Percentiles rank a stretch among this genome's conserved stretches.
phyloP scores from a whole-genome alignment of 2,329 filamentous ascomycete species.

The Ceratocystis eucalypticola region DNA sequence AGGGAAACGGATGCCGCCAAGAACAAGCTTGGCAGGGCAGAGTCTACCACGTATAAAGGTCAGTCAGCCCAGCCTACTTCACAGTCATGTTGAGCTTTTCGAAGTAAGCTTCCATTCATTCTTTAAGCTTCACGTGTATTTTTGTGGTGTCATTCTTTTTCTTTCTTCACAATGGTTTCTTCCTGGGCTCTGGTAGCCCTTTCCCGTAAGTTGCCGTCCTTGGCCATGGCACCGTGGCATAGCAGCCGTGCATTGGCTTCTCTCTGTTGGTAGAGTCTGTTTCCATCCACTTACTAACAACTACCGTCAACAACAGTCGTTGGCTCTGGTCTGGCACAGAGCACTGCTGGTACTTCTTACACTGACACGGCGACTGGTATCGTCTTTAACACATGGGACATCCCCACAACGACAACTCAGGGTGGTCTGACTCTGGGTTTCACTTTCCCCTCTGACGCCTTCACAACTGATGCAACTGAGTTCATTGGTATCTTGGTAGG shows the following conservation, averaged over 20 bases:
- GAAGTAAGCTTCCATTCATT: slow-evolving; percentile 2
- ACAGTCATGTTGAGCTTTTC: neutral
- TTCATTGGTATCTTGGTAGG: slow-evolving; percentile 47
- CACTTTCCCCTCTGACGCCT: slow-evolving; percentile 37
- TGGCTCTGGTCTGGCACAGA: slow-evolving; percentile 13
- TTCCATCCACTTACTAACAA: neutral
- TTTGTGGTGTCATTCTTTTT: slow-evolving; percentile 11
- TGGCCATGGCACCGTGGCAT: neutral
- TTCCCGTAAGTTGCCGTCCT: neutral
- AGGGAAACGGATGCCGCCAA: neutral
- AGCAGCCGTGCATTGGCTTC: neutral
- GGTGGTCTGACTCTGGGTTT: slow-evolving; percentile 37
- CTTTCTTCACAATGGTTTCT: slow-evolving; percentile 9
- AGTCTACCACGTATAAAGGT: neutral
- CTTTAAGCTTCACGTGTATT: slow-evolving; percentile 1
- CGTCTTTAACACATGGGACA: slow-evolving; percentile 16
- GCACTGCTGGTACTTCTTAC: slow-evolving; percentile 10
- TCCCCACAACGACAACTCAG: neutral
- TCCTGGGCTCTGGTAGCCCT: slow-evolving; percentile 8
- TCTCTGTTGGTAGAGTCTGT: neutral
- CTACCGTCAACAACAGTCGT: neutral
- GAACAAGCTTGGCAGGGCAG: neutral
- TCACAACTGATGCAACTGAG: slow-evolving; percentile 37
- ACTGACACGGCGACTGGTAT: slow-evolving; percentile 14
- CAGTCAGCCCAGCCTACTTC: neutral